phyloP scores from a whole-genome alignment of 1,284 basidiomycete genomes.

The Inonotus obliquus region DNA sequence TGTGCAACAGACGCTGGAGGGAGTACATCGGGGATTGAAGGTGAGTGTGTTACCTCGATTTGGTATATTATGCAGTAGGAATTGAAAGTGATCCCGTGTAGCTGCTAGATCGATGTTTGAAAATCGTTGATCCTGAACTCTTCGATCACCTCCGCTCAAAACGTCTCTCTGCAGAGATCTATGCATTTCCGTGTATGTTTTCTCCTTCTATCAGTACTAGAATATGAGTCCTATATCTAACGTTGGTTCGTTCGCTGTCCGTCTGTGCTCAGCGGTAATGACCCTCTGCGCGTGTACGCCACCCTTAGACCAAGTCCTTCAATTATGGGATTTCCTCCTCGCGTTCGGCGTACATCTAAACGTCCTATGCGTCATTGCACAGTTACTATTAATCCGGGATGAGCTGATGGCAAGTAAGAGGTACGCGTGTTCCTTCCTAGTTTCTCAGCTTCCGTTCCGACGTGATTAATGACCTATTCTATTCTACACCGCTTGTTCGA shows the following conservation, averaged over 20 bases:
- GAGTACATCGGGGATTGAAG: slow-evolving; percentile 90
- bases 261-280: slow-evolving; percentile 78
- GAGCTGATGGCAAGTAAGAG: slow-evolving; percentile 83
- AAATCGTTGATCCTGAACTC: slow-evolving; percentile 85
- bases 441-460: background rate
- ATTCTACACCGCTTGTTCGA: background rate
- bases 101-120: slow-evolving; percentile 89
- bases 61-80: too few relatives aligned
- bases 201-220: background rate
- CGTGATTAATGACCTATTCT: too few relatives aligned
- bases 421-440: slow-evolving; percentile 34
- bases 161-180: slow-evolving; percentile 96
- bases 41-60: slow-evolving; percentile 39
- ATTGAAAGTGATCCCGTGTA: slow-evolving; percentile 33
- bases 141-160: slow-evolving; percentile 80
- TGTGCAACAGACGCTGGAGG: slow-evolving; percentile 91
- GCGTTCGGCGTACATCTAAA: slow-evolving; percentile 96
- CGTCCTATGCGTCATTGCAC: slow-evolving; percentile 93
- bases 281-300: slow-evolving; percentile 97
- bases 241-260: background rate
- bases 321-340: slow-evolving; percentile 95
- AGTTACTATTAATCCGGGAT: slow-evolving; percentile 84
- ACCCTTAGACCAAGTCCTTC: slow-evolving; percentile 89
- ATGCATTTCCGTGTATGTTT: slow-evolving; percentile 90
- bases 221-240: slow-evolving; percentile 1